A percentile compares a stretch with the other conserved stretches of the same genome.
These are phyloP conservation scores for Dendrobium chrysotoxum DNA, from an alignment of 106 monocot species.

Conservation along the genomic window DNA sequence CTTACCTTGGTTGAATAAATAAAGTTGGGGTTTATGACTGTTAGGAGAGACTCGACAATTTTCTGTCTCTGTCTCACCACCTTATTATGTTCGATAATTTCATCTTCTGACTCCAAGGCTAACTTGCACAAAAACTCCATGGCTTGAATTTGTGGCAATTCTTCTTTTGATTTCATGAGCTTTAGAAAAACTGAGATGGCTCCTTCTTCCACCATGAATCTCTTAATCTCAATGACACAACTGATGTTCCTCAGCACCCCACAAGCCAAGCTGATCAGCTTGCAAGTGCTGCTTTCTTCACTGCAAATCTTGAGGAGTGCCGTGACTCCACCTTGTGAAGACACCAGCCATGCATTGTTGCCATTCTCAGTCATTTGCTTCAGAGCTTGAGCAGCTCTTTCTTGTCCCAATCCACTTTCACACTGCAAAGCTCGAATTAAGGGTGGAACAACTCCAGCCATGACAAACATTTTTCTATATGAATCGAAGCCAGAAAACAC, in stretches of 20 bases:
- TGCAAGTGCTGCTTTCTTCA: conserved; percentile 3
- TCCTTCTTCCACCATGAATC: conserved; percentile 68
- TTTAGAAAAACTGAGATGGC: conserved; percentile 35
- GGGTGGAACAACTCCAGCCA: conserved; percentile 25
- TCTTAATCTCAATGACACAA: conserved; percentile 49
- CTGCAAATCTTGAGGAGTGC: conserved; percentile 39
- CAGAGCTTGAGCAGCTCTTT: conserved; percentile 39
- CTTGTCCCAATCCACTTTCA: conserved; percentile 32
- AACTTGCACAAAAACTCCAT: conserved; percentile 42
- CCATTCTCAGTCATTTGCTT: conserved; percentile 55
- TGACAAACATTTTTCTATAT: conserved; percentile 20
- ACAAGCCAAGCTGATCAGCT: conserved; percentile 29
- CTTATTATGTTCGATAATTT: conserved; percentile 2
- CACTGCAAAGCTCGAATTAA: conserved; percentile 27
- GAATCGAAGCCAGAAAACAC: conserved; percentile 18
- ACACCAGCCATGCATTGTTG: conserved; percentile 72
- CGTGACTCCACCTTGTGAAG: conserved; percentile 66
- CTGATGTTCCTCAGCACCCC: conserved; percentile 41
- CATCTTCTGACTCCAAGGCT: conserved; percentile 19
- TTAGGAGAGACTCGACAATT: conserved; percentile 23
- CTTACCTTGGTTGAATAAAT: conserved; percentile 37
- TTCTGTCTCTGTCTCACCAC: not conserved
- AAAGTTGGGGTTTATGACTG: conserved; percentile 28
- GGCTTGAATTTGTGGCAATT: conserved; percentile 24
- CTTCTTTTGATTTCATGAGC: conserved; percentile 41